A percentile compares a stretch with the other conserved stretches of the same genome.
These are phyloP conservation scores for Trichodelitschia bisporula DNA, from an alignment of 495 filamentous ascomycete species.

Conservation along the genomic window DNA sequence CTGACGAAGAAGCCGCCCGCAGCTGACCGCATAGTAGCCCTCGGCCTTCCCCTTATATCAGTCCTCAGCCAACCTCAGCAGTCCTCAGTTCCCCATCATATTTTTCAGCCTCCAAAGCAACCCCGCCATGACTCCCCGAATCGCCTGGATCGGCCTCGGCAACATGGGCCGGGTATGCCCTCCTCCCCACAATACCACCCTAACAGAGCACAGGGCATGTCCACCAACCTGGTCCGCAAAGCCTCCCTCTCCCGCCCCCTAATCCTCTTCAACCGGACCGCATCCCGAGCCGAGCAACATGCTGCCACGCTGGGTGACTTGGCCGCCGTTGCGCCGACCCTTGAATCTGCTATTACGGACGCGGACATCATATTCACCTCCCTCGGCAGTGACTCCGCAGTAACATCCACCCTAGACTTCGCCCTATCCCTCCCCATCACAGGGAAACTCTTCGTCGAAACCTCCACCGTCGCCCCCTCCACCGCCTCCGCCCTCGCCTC, in stretches of 20 bases:
- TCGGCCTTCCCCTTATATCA: no score
- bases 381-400: conserved; percentile 53
- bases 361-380: conserved; percentile 69
- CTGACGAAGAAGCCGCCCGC: no score
- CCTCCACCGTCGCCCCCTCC: conserved; percentile 71
- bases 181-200: not conserved
- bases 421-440: conserved; percentile 18
- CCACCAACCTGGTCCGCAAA: conserved; percentile 57
- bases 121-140: conserved; percentile 37
- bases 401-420: conserved; percentile 27
- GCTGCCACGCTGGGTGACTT: conserved; percentile 21
- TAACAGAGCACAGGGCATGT: conserved; percentile 42
- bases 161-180: conserved; percentile 68
- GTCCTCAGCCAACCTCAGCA: no score
- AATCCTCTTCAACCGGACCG: conserved; percentile 52
- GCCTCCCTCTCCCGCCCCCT: conserved; percentile 42
- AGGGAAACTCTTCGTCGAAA: conserved; percentile 60
- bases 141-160: conserved; percentile 70
- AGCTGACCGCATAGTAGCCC: no score
- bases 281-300: conserved; percentile 15
- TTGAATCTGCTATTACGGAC: conserved; percentile 37
- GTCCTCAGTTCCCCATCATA: no score
- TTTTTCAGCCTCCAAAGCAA: no score
- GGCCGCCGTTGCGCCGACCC: conserved; percentile 29
- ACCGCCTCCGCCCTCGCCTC: conserved; percentile 41